Evolutionary conservation across 768 basidiomycete species (phyloP).

Genomic region (Xerocomellus intermedius): DNA sequence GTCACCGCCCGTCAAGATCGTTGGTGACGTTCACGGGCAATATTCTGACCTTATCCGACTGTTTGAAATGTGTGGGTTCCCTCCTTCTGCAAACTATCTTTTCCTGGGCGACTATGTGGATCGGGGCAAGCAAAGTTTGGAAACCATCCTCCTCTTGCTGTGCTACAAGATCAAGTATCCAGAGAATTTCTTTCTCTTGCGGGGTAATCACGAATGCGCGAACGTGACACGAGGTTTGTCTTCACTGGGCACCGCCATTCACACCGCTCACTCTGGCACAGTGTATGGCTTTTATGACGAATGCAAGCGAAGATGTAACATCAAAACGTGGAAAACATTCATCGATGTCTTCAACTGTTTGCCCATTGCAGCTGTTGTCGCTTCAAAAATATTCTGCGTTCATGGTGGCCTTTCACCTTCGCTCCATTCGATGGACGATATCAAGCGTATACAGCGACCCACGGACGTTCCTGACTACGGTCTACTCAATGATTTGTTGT

Average conservation of each 20-base stretch:
- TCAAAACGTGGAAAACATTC: conserved; percentile 99
- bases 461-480: conserved; percentile 99
- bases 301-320: conserved; percentile 98
- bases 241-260: conserved; percentile 10
- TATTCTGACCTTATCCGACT: conserved; percentile 97
- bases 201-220: conserved; percentile 99
- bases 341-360: conserved; percentile 99
- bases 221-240: conserved; percentile 94
- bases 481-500: conserved; percentile 92
- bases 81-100: conserved; percentile 94
- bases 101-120: conserved; percentile 99
- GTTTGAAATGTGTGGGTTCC: conserved; percentile 99
- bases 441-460: conserved; percentile 94
- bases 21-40: conserved; percentile 98
- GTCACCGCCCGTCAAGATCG: conserved; percentile 97
- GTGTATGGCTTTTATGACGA: conserved; percentile 99
- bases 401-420: conserved; percentile 95
- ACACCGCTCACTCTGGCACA: conserved; percentile 33
- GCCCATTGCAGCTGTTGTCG: conserved; percentile 97
- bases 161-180: conserved; percentile 99
- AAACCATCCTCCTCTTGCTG: conserved; percentile 92
- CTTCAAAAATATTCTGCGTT: conserved; percentile 99
- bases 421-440: conserved; percentile 95
- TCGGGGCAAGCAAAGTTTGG: conserved; percentile 96
- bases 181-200: conserved; percentile 96